These are phyloP conservation scores for Serpula lacrymans DNA, from an alignment of 768 basidiomycete genomes.

Conservation along the genomic window DNA sequence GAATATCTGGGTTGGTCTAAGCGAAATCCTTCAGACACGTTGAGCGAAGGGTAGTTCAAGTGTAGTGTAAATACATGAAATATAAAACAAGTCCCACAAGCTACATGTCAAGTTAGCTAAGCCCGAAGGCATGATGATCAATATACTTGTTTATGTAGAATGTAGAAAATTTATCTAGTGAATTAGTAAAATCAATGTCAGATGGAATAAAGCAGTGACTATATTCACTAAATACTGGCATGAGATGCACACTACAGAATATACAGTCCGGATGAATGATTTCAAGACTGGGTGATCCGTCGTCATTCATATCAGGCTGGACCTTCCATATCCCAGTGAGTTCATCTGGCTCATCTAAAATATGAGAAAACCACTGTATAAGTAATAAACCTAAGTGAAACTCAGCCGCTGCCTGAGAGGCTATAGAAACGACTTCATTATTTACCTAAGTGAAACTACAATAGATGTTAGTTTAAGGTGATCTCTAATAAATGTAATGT, in stretches of 20 bases:
- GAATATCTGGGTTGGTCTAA: no score
- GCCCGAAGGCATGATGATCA: constrained; percentile 8
- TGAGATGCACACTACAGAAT: constrained; percentile 1
- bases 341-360: constrained; percentile 3
- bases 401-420: no score
- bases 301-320: background rate
- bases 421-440: no score
- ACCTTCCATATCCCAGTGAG: constrained; percentile 11
- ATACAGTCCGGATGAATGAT: constrained; percentile 6
- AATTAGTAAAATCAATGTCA: background rate
- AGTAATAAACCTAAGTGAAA: no score
- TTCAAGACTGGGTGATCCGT: background rate
- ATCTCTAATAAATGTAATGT: no score
- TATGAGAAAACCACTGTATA: constrained; percentile 2
- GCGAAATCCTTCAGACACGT: no score
- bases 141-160: constrained; percentile 9
- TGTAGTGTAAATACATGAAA: no score
- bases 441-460: no score
- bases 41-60: no score
- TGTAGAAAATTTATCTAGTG: background rate
- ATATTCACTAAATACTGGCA: background rate
- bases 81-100: no score
- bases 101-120: no score
- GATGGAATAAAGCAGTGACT: constrained; percentile 1
- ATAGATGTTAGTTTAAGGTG: no score